A percentile compares a stretch with the other conserved stretches of the same genome.
phyloP scores from a whole-genome alignment of 2,329 filamentous ascomycete species.

The Paraconiothyrium sp. region DNA sequence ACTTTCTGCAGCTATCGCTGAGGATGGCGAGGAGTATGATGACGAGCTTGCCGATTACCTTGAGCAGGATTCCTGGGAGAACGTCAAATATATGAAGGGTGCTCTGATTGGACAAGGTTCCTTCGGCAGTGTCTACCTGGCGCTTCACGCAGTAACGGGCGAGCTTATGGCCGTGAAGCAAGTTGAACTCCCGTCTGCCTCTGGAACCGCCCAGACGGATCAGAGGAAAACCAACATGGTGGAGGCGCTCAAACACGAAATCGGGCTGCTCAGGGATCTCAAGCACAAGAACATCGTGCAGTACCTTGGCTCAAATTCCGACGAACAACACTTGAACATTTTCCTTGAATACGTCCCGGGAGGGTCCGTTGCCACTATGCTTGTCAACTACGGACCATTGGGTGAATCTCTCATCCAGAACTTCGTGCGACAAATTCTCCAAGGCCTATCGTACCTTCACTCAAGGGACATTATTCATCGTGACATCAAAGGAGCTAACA shows the following conservation, averaged over 20 bases:
- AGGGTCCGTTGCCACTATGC: slow-evolving; percentile 97
- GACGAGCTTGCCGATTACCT: slow-evolving; percentile 91
- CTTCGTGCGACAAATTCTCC: slow-evolving; percentile 95
- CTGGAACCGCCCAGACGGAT: slow-evolving; percentile 77
- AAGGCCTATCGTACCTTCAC: slow-evolving; percentile 92
- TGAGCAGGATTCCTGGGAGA: slow-evolving; percentile 91
- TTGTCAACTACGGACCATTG: slow-evolving; percentile 96
- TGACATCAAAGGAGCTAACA: slow-evolving; percentile 99
- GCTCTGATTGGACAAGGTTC: slow-evolving; percentile 96
- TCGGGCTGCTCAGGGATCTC: slow-evolving; percentile 89
- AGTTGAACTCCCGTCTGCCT: slow-evolving; percentile 86
- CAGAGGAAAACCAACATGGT: slow-evolving; percentile 98
- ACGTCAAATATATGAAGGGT: slow-evolving; percentile 99
- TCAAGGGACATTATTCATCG: slow-evolving; percentile 96
- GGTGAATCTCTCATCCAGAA: slow-evolving; percentile 93
- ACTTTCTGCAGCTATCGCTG: slow-evolving; percentile 84
- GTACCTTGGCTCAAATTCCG: slow-evolving; percentile 93
- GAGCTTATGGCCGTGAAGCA: slow-evolving; percentile 99
- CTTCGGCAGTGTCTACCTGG: slow-evolving; percentile 94
- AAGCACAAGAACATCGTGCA: slow-evolving; percentile 98
- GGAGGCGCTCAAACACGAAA: slow-evolving; percentile 94
- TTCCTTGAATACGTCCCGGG: slow-evolving; percentile 99
- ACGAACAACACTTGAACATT: slow-evolving; percentile 94
- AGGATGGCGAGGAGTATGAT: slow-evolving; percentile 91
- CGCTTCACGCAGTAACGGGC: slow-evolving; percentile 92